These are phyloP conservation scores for Groenewaldozyma salmanticensis DNA, from an alignment of 805 yeast genomes.

Conservation along the genomic window DNA sequence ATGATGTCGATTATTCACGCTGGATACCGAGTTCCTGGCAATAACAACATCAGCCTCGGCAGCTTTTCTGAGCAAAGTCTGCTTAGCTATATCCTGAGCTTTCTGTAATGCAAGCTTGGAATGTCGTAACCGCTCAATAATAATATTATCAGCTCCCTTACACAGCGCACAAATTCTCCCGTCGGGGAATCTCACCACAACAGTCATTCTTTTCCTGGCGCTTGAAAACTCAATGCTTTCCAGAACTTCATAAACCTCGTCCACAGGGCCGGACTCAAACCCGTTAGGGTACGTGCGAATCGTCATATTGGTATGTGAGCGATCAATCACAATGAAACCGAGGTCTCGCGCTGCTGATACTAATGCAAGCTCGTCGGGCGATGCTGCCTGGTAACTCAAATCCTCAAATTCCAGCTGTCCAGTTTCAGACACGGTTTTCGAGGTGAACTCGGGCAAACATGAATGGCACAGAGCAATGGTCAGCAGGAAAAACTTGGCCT, in stretches of 20 bases:
- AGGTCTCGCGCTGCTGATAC: slow-evolving; percentile 92
- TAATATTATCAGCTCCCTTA: slow-evolving; percentile 93
- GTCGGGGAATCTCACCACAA: slow-evolving; percentile 70
- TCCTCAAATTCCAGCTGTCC: slow-evolving; percentile 36
- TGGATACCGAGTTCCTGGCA: slow-evolving; percentile 45
- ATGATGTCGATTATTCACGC: too few relatives aligned
- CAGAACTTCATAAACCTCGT: slow-evolving; percentile 63
- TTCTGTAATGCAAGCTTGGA: slow-evolving; percentile 51
- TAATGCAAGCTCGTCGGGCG: slow-evolving; percentile 93
- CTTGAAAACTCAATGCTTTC: slow-evolving; percentile 83
- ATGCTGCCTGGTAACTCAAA: slow-evolving; percentile 81
- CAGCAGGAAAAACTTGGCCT: slow-evolving; percentile 69
- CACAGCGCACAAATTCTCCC: slow-evolving; percentile 66
- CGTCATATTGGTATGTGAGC: slow-evolving; percentile 48
- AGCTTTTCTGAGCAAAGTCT: slow-evolving; percentile 53
- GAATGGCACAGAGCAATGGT: slow-evolving; percentile 83
- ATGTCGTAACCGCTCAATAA: slow-evolving; percentile 61
- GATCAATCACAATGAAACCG: slow-evolving; percentile 77
- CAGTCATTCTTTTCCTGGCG: slow-evolving; percentile 87
- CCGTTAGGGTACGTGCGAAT: slow-evolving; percentile 81
- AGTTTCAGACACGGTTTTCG: slow-evolving; percentile 19
- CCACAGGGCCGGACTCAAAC: slow-evolving; percentile 49
- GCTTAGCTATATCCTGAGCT: slow-evolving; percentile 49
- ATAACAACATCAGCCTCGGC: slow-evolving; percentile 61
- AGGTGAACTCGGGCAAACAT: slow-evolving; percentile 52